Base-by-base conservation (phyloP, 2,329 filamentous ascomycete genomes). In the Paracamarosporium sp. region DNA sequence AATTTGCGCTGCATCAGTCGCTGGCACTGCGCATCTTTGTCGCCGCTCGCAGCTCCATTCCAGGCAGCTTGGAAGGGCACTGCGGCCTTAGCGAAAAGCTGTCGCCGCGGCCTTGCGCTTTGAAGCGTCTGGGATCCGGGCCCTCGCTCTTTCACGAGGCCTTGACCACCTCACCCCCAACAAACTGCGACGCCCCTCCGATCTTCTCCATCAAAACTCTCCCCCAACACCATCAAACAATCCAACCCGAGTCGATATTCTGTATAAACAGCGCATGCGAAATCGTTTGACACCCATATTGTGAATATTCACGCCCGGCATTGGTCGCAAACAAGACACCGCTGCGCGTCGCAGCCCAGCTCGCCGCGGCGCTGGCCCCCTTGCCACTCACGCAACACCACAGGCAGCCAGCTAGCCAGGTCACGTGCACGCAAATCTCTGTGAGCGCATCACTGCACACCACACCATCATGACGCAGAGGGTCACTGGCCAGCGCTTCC, bases 401-500 rank as follows among this genome's bases (percentile, higher is more conserved):
- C 30, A 25, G 20, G 30, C 51, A 41, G 41, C 17, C 30, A 25
- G 20, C 45, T 48, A 41, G 41, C 36, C 53, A 40, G 56, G 66
- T 73, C 70, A 73, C 70, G 70, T 73, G 70, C 61, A 31, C 27
- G 22, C 13, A 55, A 41, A 56, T 31, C 51, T 59, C 51, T 33
- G 36, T 50, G 6, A 27, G 35, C 38, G 46, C 38, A 36, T 20
- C 53, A 35, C 52, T 62, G 52, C 63, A 57, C 57, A 57, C 46
- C 55, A n/a, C 36, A 57, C 40, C 67, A 69, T 47, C 61, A 78
- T 78, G 76, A 73, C 75, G 60, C 65, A 71, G 61, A 70, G 76
- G 51, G 69, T 71, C 35, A 71, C 72, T 15, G 73, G 70, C 53
- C 70, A 88, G 79, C 89, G 89, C 80, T 88, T 92, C 76, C 86